Conservation (phyloP, 164 flowering plant genomes). For the Annona squamosa region DNA sequence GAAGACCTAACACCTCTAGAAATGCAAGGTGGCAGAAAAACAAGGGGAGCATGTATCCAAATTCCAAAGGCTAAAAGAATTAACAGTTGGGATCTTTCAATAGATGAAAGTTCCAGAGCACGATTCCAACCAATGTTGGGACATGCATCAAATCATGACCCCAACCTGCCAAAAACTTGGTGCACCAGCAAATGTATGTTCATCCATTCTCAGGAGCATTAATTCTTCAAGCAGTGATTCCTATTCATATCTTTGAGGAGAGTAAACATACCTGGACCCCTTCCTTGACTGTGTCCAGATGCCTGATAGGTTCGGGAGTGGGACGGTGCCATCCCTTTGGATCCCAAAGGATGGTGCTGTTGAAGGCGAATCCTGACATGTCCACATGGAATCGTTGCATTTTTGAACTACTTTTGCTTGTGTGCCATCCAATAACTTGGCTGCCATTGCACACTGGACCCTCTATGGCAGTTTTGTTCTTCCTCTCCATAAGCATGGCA, state of each 20-base stretch:
- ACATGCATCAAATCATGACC: not conserved
- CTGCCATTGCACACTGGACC: slow-evolving; percentile 82
- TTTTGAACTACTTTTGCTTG: slow-evolving; percentile 24
- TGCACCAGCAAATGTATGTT: not conserved
- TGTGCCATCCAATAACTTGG: slow-evolving; percentile 80
- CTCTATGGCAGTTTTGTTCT: slow-evolving; percentile 28
- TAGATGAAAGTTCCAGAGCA: not conserved
- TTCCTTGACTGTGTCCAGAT: slow-evolving; percentile 44
- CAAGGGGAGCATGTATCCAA: not conserved
- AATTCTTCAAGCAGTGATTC: not conserved
- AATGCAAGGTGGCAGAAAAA: not conserved
- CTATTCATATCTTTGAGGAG: not conserved
- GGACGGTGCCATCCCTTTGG: slow-evolving; percentile 77
- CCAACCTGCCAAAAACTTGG: not conserved
- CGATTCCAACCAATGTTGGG: not conserved
- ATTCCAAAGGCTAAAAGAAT: not conserved
- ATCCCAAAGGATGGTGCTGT: slow-evolving; percentile 86
- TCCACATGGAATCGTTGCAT: slow-evolving; percentile 64
- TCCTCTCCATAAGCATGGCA: slow-evolving; percentile 37
- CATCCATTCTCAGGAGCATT: not conserved
- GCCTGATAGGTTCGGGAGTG: slow-evolving; percentile 57
- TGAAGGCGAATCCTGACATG: slow-evolving; percentile 85
- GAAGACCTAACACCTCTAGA: not conserved
- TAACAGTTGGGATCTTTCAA: not conserved
- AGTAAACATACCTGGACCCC: slow-evolving; percentile 46